Conservation (phyloP, 2,329 filamentous ascomycete genomes). For the Phoma sp. region DNA sequence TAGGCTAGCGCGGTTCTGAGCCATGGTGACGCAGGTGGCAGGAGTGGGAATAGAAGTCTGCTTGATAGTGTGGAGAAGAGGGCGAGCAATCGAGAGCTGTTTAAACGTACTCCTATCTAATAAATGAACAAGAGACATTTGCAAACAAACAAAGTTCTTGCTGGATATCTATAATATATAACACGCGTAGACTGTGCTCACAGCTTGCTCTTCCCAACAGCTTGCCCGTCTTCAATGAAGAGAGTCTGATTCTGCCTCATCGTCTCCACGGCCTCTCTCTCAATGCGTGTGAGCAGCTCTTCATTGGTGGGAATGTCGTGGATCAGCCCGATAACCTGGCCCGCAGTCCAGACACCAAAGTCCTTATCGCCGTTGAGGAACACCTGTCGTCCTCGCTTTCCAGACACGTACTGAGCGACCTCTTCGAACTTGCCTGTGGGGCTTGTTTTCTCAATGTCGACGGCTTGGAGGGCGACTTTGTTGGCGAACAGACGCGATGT, state of each 20-base stretch:
- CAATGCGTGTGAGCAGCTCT: slow-evolving; percentile 55
- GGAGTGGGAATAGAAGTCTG: slow-evolving; percentile 23
- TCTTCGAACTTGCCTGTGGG: slow-evolving; percentile 87
- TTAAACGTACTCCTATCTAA: not conserved
- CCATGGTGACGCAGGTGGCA: not conserved
- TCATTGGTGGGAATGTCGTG: slow-evolving; percentile 60
- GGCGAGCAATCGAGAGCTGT: slow-evolving; percentile 6
- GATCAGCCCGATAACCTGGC: slow-evolving; percentile 80
- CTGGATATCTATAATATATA: no score
- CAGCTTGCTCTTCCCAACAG: slow-evolving; percentile 55
- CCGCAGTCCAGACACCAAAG: slow-evolving; percentile 96
- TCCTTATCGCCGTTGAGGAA: slow-evolving; percentile 92
- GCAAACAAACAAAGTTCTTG: no score
- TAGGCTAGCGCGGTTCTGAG: not conserved
- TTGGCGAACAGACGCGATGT: slow-evolving; percentile 89
- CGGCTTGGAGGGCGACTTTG: slow-evolving; percentile 80
- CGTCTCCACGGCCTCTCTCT: slow-evolving; percentile 54
- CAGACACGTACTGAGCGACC: slow-evolving; percentile 85
- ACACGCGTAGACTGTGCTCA: no score
- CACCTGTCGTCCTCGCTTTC: slow-evolving; percentile 88
- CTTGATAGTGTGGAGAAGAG: slow-evolving; percentile 23
- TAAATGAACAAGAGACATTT: slow-evolving; percentile 12
- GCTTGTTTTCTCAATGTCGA: slow-evolving; percentile 84
- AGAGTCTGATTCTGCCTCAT: slow-evolving; percentile 50
- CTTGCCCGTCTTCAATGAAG: slow-evolving; percentile 38